Evolutionary conservation across 257 asterid species (phyloP).

Genomic region (Solanum arcanum): DNA sequence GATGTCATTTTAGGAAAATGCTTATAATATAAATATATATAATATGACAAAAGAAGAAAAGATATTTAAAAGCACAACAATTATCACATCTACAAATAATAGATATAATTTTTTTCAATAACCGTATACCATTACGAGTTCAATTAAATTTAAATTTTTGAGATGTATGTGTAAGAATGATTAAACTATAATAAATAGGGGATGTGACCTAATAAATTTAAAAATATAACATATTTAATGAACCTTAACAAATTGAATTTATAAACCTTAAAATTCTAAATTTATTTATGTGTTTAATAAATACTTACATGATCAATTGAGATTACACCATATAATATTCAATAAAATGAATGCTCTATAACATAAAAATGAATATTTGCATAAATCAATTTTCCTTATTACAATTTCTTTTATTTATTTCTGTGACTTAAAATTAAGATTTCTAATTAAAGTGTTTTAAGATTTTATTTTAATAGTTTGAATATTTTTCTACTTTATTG

Average conservation of each 20-base stretch:
- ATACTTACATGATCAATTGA: not conserved
- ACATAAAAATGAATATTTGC: not conserved
- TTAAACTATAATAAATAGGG: too few species aligned
- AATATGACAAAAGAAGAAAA: not conserved
- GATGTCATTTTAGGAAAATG: not conserved
- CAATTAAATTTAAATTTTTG: too few species aligned
- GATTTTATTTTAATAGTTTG: not conserved
- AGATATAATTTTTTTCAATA: not conserved
- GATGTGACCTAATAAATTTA: rapidly evolving
- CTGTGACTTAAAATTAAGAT: rapidly evolving
- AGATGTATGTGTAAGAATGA: too few species aligned
- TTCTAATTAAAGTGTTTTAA: not conserved
- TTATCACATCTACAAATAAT: not conserved
- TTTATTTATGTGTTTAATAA: too few species aligned
- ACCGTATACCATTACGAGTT: too few species aligned
- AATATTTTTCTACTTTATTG: not conserved
- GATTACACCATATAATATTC: not conserved
- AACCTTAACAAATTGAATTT: too few species aligned
- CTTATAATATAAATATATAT: not conserved
- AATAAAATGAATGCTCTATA: not conserved
- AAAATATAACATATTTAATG: not conserved
- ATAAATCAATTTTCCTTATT: not conserved
- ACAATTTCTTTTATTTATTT: not conserved
- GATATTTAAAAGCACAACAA: not conserved
- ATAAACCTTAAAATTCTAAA: too few species aligned